Evolutionary conservation across 495 filamentous ascomycete species (phyloP).

Genomic region (Hyaloscypha variabilis): DNA sequence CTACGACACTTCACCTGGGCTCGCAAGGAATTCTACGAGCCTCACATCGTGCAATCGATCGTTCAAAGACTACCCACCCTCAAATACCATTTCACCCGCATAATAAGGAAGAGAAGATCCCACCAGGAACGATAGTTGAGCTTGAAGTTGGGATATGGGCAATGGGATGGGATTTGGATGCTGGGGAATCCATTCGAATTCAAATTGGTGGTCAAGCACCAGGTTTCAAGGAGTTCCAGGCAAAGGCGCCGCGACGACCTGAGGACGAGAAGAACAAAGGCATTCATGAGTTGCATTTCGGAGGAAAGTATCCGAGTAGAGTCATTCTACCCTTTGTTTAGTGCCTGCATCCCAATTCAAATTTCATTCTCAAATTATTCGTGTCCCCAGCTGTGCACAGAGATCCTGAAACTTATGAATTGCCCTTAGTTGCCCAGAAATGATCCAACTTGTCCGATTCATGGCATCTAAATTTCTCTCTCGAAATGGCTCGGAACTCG

Average conservation of each 20-base stretch:
- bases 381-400: too few relatives aligned
- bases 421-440: too few relatives aligned
- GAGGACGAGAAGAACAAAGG: background rate
- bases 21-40: background rate
- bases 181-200: background rate
- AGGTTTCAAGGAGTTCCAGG: background rate
- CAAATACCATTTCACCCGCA: slow-evolving; percentile 1
- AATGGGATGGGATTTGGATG: background rate
- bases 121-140: background rate
- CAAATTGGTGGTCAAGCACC: background rate
- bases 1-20: background rate
- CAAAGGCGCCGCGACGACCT: background rate
- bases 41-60: slow-evolving; percentile 3
- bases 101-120: background rate
- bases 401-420: too few relatives aligned
- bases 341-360: too few relatives aligned
- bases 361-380: too few relatives aligned
- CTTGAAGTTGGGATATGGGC: background rate
- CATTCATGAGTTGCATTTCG: background rate
- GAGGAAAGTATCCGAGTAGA: background rate
- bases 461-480: too few relatives aligned
- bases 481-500: too few relatives aligned
- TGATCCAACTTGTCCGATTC: too few relatives aligned
- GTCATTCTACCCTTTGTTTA: slow-evolving; percentile 1
- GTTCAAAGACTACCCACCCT: background rate